Percentiles rank a stretch among this genome's conserved stretches.
Evolutionary conservation across 768 basidiomycete genomes (phyloP).

Genomic region (Obba rivulosa): DNA sequence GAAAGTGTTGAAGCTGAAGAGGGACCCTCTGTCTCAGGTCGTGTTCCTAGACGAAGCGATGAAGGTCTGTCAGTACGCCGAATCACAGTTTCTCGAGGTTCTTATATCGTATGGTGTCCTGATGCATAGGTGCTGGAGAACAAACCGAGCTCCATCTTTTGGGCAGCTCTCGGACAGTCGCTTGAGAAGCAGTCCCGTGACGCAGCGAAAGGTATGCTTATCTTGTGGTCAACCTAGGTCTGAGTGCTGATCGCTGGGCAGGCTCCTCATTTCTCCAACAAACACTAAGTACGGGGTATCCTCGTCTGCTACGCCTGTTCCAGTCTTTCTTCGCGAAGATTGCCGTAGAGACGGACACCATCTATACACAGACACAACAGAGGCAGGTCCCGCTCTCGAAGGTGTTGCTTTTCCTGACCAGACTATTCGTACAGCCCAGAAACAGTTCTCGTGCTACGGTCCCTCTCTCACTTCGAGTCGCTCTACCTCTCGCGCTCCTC

Average conservation of each 20-base stretch:
- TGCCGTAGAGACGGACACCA: conserved; percentile 90
- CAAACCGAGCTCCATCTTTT: conserved; percentile 88
- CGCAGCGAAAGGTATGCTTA: conserved; percentile 60
- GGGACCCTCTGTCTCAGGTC: conserved; percentile 68
- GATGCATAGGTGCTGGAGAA: conserved; percentile 68
- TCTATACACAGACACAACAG: conserved; percentile 80
- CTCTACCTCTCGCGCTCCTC: conserved; percentile 85
- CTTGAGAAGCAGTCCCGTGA: conserved; percentile 83
- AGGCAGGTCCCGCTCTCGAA: conserved; percentile 43
- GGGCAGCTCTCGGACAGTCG: conserved; percentile 74
- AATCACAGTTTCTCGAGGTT: too few species aligned
- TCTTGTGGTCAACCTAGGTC: neutral
- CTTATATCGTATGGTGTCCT: neutral
- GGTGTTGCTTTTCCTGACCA: neutral
- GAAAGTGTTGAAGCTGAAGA: conserved; percentile 87
- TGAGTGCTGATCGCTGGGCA: conserved; percentile 23
- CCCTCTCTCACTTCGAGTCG: conserved; percentile 78
- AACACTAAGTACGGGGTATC: conserved; percentile 81
- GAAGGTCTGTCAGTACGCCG: conserved; percentile 52
- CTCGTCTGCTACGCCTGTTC: conserved; percentile 81
- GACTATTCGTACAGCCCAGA: conserved; percentile 64
- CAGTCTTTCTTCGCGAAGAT: conserved; percentile 97
- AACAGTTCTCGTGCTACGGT: conserved; percentile 81
- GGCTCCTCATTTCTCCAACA: conserved; percentile 90
- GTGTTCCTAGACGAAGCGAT: conserved; percentile 91